Percentiles rank a stretch among this genome's conserved stretches.
These are phyloP conservation scores for Beta lomatogona DNA, from an alignment of 179 eudicot genomes.

Conservation along the genomic window DNA sequence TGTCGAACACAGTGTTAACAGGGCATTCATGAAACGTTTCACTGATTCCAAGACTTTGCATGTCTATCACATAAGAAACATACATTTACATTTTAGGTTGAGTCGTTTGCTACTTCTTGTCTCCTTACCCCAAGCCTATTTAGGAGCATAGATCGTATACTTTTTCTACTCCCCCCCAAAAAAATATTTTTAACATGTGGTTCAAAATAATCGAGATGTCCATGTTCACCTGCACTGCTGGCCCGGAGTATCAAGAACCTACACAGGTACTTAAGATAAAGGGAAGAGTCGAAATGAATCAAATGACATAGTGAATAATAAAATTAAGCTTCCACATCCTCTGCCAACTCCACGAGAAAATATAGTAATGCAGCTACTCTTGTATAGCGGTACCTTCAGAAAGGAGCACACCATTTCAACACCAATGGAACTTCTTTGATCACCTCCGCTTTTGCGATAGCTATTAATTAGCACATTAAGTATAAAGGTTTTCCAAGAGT, in stretches of 20 bases:
- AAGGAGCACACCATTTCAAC: neutral
- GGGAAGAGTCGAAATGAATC: neutral
- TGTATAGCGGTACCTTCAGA: neutral
- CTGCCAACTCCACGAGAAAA: neutral
- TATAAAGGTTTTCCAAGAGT: neutral
- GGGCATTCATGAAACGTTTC: neutral
- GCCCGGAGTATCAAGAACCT: neutral
- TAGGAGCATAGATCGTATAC: neutral
- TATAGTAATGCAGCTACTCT: neutral
- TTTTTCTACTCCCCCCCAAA: neutral
- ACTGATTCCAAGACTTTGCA: neutral
- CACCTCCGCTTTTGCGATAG: neutral
- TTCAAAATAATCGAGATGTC: neutral
- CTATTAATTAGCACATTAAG: neutral
- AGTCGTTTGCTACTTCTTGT: neutral
- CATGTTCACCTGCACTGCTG: no score
- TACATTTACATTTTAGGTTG: neutral
- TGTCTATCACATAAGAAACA: neutral
- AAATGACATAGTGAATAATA: neutral
- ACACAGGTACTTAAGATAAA: neutral
- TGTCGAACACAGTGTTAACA: neutral
- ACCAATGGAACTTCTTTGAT: neutral
- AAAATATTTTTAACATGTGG: no score
- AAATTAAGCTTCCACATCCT: neutral
- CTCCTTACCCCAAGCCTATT: neutral